A percentile compares a stretch with the other conserved stretches of the same genome.
phyloP scores from a whole-genome alignment of 192 early-diverging fungal species.

The Blastocladiella britannica region DNA sequence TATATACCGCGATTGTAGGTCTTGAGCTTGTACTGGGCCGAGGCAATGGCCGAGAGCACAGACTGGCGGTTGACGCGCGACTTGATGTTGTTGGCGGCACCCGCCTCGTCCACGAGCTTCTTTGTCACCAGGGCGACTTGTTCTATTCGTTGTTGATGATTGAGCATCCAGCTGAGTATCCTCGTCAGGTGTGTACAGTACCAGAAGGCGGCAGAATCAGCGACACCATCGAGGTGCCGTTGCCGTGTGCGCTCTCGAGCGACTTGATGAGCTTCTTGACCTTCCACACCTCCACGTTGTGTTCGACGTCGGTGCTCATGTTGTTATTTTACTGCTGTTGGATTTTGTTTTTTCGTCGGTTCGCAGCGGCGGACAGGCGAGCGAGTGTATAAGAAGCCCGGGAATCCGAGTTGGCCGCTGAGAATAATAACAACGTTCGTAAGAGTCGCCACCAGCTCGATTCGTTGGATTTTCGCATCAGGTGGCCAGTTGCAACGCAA shows the following conservation, averaged over 20 bases:
- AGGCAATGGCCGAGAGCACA: slow-evolving; percentile 90
- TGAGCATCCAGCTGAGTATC: no score
- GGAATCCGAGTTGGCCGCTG: no score
- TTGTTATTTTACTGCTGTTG: no score
- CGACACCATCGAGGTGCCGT: slow-evolving; percentile 99
- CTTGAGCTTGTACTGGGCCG: slow-evolving; percentile 90
- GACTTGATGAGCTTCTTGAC: slow-evolving; percentile 98
- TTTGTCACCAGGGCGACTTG: slow-evolving; percentile 74
- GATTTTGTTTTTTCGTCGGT: no score
- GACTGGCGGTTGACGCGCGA: slow-evolving; percentile 95
- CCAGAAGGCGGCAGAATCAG: slow-evolving; percentile 47
- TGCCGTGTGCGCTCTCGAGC: slow-evolving; percentile 78
- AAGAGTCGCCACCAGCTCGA: no score
- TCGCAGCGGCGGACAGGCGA: no score
- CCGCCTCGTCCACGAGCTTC: slow-evolving; percentile 97
- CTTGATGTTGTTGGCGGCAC: slow-evolving; percentile 99
- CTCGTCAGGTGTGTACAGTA: no score
- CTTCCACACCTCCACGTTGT: slow-evolving; percentile 93
- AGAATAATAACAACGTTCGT: no score
- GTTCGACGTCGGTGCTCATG: slow-evolving; percentile 30
- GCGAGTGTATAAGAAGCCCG: no score
- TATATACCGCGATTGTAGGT: slow-evolving; percentile 52
- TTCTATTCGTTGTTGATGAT: no score
- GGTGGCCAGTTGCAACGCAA: no score
- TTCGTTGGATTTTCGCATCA: no score